Evolutionary conservation across 768 basidiomycete species (phyloP), one percentile per base, ranked within the genome.

Genomic region (Sistotremastrum niveocremeum): DNA sequence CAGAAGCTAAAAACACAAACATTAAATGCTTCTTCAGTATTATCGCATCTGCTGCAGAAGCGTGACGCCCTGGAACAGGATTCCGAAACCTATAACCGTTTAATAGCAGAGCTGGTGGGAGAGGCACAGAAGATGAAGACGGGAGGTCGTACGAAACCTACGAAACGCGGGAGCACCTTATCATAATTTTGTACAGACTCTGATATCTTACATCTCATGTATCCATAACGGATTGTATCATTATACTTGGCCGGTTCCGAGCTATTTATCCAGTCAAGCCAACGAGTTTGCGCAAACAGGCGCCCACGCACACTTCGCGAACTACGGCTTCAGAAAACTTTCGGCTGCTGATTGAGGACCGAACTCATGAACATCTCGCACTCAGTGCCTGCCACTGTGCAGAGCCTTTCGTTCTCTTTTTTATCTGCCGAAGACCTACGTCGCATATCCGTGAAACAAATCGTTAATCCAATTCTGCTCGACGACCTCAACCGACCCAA

Each of bases 361-460:
- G 20, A 12, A 32, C 44, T 39, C 49, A 89, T 97, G 94, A 93
- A 99, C 64, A 85, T 94, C 64, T 73, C 90, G 4, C 76, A 84
- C 54, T 82, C 93, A 8, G 63, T 98, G 38, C 83, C 89, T n/a
- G 83, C 90, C 0, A 77, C 80, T 32, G 81, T 93, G 51, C 65
- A 79, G 46, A 82, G 84, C 51, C 65, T 97, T 49, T 89, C 90
- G 6, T 99, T 99, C 63, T 91, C 91, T 1, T 94, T 91, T 62
- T 78, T 99, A 44, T 77, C 84, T 10, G 69, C 87, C 9, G 74
- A 84, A 54, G 93, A 99, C 62, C 73, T 97, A 57, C 78, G 84
- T 39, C 77, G 84, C 48, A 89, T 98, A 58, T 94, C 90, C n/a
- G 94, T 98, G 58, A 93, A 95, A 66, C 89, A 95, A 67, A 84